Evolutionary conservation across 2,329 filamentous ascomycete genomes (phyloP).

Genomic region (Penicillium sp.): DNA sequence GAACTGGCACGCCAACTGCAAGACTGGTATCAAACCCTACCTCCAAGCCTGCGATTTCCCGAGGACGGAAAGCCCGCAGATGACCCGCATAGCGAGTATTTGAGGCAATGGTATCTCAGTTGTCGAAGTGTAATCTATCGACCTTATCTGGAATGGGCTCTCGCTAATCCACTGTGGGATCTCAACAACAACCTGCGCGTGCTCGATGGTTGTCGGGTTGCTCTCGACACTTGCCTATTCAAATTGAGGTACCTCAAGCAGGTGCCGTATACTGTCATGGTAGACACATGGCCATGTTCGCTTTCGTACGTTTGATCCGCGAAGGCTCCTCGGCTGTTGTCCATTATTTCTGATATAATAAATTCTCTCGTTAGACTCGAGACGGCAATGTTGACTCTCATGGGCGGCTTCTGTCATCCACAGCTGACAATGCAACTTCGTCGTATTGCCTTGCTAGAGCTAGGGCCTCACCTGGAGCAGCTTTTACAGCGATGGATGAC

Average conservation of each 20-base stretch:
- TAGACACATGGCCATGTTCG: slow-evolving; percentile 11
- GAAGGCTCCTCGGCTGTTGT: background rate
- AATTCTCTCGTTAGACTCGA: background rate
- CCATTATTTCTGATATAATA: background rate
- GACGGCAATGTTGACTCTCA: slow-evolving; percentile 7
- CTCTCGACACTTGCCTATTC: slow-evolving; percentile 8
- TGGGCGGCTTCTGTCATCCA: slow-evolving; percentile 14
- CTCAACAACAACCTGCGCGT: slow-evolving; percentile 6
- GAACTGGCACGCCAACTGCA: slow-evolving; percentile 9
- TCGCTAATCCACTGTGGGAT: slow-evolving; percentile 8
- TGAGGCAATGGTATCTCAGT: slow-evolving; percentile 13
- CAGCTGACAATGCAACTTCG: slow-evolving; percentile 4
- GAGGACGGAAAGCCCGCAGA: slow-evolving; percentile 7
- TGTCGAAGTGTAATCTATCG: slow-evolving; percentile 13
- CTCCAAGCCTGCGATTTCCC: slow-evolving; percentile 4
- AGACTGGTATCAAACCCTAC: slow-evolving; percentile 12
- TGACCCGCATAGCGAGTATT: slow-evolving; percentile 9
- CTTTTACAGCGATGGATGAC: slow-evolving; percentile 6
- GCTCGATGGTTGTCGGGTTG: slow-evolving; percentile 5
- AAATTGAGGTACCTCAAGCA: slow-evolving; percentile 5
- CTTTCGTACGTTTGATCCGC: slow-evolving; percentile 3
- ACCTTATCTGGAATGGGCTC: slow-evolving; percentile 10
- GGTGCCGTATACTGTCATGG: slow-evolving; percentile 11
- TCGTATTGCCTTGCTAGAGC: slow-evolving; percentile 1
- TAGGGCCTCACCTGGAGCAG: slow-evolving; percentile 2